A percentile compares a stretch with the other conserved stretches of the same genome.
phyloP scores from a whole-genome alignment of 2,329 filamentous ascomycete species.

The Claviceps fusiformis region DNA sequence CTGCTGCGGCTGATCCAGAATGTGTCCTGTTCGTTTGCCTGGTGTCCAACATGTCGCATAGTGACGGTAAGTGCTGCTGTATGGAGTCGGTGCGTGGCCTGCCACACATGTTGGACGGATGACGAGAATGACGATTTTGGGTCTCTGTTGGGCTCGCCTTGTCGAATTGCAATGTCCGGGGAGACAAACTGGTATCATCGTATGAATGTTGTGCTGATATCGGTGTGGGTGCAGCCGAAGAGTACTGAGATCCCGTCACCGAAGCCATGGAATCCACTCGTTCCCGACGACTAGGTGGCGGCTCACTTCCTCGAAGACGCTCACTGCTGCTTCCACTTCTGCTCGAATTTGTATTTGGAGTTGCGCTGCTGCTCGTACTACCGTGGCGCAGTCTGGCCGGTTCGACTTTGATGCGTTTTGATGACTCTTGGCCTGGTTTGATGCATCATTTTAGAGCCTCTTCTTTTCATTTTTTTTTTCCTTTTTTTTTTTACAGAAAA shows the following conservation, averaged over 20 bases:
- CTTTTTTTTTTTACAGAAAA: too few species aligned
- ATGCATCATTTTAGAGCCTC: neutral
- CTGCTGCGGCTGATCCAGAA: conserved; percentile 3
- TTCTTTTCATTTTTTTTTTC: too few species aligned
- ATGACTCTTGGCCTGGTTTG: conserved; percentile 22
- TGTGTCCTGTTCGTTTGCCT: conserved; percentile 11
- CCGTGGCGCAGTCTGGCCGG: conserved; percentile 21
- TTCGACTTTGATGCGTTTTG: conserved; percentile 36
- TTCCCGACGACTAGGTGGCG: conserved; percentile 31
- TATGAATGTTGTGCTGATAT: conserved; percentile 22
- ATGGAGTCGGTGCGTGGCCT: conserved; percentile 10
- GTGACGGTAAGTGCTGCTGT: conserved; percentile 28
- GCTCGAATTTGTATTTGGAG: conserved; percentile 24
- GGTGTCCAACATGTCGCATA: conserved; percentile 34
- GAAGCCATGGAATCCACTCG: conserved; percentile 35
- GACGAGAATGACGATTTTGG: conserved; percentile 13
- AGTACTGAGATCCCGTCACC: conserved; percentile 30
- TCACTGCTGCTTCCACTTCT: conserved; percentile 36
- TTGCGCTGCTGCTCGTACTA: conserved; percentile 27
- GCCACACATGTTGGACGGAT: conserved; percentile 17
- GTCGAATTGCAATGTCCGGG: conserved; percentile 25
- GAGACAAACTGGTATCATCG: conserved; percentile 32
- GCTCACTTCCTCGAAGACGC: conserved; percentile 33
- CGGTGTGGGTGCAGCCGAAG: conserved; percentile 23
- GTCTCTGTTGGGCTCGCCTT: conserved; percentile 14